These are phyloP conservation scores for Aechmea fasciata DNA, from an alignment of 176 grass and related monocot species.

Conservation along the genomic window DNA sequence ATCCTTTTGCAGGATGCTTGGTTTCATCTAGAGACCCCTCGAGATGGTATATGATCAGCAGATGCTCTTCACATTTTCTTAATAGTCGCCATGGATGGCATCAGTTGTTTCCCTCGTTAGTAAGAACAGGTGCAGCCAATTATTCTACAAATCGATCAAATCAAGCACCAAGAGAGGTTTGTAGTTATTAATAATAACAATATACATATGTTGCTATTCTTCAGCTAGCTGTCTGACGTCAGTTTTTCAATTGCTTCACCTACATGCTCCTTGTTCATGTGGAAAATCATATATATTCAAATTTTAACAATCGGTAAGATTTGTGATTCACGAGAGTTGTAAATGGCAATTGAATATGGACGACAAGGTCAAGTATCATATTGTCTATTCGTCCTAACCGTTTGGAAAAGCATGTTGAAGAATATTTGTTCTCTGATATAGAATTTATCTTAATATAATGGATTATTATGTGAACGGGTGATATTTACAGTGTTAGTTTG, in stretches of 20 bases:
- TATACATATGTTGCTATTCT: neutral
- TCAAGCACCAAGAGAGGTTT: slow-evolving; percentile 65
- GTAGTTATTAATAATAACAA: slow-evolving; percentile 5
- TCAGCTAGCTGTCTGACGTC: slow-evolving; percentile 6
- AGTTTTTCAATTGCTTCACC: neutral
- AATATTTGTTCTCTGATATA: neutral
- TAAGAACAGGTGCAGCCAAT: slow-evolving; percentile 50
- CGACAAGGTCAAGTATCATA: neutral
- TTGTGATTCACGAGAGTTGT: too few relatives aligned
- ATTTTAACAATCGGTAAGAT: too few relatives aligned
- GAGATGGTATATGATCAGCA: slow-evolving; percentile 38
- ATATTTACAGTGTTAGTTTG: too few relatives aligned
- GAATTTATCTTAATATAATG: neutral
- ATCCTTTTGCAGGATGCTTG: slow-evolving; percentile 18
- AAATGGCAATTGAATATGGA: too few relatives aligned
- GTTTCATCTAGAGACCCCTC: slow-evolving; percentile 25
- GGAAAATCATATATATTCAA: neutral
- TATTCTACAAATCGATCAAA: slow-evolving; percentile 76
- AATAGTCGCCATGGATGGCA: slow-evolving; percentile 12
- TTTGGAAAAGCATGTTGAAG: neutral
- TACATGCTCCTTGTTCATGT: slow-evolving; percentile 2
- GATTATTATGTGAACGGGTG: too few relatives aligned
- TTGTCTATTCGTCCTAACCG: neutral
- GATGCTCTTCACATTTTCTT: slow-evolving; percentile 30
- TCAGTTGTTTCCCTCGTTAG: slow-evolving; percentile 26